A percentile compares a stretch with the other conserved stretches of the same genome.
Conservation (phyloP, 768 basidiomycete species). For the Russula vinacea region DNA sequence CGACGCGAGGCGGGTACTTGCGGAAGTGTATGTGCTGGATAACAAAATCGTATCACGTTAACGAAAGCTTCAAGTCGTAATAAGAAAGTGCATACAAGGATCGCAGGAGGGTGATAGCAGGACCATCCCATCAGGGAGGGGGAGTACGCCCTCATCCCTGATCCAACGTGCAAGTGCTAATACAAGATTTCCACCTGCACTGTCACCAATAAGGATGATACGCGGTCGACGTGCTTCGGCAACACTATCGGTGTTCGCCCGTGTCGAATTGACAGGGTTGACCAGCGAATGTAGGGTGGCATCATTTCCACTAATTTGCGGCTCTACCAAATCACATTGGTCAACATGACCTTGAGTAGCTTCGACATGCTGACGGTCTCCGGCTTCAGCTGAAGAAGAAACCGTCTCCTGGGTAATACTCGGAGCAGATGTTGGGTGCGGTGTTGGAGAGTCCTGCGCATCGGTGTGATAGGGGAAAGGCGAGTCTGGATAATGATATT, state of each 20-base stretch:
- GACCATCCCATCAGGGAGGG: constrained; percentile 46
- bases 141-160: constrained; percentile 48
- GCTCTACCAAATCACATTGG: constrained; percentile 8
- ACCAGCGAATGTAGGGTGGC: constrained; percentile 7
- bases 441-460: not conserved
- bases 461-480: constrained; percentile 27
- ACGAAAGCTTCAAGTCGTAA: not conserved
- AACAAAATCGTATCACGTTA: constrained; percentile 8
- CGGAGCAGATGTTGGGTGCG: not conserved
- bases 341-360: not conserved
- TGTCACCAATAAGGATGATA: constrained; percentile 52
- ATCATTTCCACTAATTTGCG: constrained; percentile 25
- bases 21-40: constrained; percentile 46
- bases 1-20: constrained; percentile 48
- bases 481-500: constrained; percentile 29
- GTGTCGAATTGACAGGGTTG: not conserved
- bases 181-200: constrained; percentile 53
- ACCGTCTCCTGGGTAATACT: not conserved
- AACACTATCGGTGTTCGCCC: constrained; percentile 15
- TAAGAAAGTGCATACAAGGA: constrained; percentile 33
- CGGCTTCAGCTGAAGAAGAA: not conserved
- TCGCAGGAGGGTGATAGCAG: constrained; percentile 45
- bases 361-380: not conserved
- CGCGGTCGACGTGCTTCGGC: constrained; percentile 31
- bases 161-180: constrained; percentile 52